phyloP scores from a whole-genome alignment of 257 asterid genomes.

The Solanum boliviense region DNA sequence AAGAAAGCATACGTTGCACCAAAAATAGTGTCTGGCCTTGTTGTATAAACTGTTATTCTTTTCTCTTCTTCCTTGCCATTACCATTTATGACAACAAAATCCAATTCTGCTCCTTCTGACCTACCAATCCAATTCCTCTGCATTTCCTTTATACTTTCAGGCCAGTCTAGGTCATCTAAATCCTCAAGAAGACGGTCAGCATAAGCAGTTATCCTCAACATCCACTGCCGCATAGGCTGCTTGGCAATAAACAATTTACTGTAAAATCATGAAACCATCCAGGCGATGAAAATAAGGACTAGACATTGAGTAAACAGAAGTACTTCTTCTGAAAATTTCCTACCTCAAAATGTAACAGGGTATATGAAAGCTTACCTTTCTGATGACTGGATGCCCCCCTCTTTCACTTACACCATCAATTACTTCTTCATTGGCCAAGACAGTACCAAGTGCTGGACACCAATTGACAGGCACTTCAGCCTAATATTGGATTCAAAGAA shows the following conservation, averaged over 20 bases:
- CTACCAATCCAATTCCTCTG: conserved; percentile 99
- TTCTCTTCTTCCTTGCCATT: conserved; percentile 36
- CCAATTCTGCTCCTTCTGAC: conserved; percentile 94
- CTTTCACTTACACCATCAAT: conserved; percentile 98
- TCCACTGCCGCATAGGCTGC: conserved; percentile 99
- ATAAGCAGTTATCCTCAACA: conserved; percentile 96
- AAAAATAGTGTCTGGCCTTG: conserved; percentile 93
- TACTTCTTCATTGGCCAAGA: conserved; percentile 94
- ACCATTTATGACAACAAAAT: conserved; percentile 37
- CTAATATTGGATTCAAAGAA: conserved; percentile 22
- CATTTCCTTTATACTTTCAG: conserved; percentile 97
- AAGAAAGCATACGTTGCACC: conserved; percentile 79
- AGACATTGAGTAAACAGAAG: neutral
- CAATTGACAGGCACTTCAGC: conserved; percentile 99
- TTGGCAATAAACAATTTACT: conserved; percentile 93
- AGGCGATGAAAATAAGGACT: conserved; percentile 29
- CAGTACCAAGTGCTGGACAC: conserved; percentile 99
- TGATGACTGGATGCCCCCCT: conserved; percentile 95
- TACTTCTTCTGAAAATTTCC: neutral
- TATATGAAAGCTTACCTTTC: conserved; percentile 49
- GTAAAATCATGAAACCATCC: conserved; percentile 90
- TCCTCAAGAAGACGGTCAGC: conserved; percentile 98
- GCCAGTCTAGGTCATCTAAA: conserved; percentile 96
- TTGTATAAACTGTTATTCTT: conserved; percentile 73
- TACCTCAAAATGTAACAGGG: neutral